Percentiles rank a stretch among this genome's conserved stretches.
Evolutionary conservation across 371 early-diverging fungal species (phyloP).

Genomic region (Mortierella sp.): DNA sequence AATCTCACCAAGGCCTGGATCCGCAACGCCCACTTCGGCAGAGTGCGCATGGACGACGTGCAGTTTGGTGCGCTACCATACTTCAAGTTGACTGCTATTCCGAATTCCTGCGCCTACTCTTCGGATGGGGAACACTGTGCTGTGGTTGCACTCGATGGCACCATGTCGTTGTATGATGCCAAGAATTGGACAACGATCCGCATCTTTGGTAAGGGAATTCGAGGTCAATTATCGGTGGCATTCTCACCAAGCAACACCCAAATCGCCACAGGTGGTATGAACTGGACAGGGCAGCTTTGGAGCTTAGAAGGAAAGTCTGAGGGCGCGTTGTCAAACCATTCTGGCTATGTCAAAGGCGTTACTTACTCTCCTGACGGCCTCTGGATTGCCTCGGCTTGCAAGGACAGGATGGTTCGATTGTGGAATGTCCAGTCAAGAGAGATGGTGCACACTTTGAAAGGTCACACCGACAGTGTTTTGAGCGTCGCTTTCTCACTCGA

Average conservation of each 20-base stretch:
- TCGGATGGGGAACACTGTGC: too few relatives aligned
- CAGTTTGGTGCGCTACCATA: too few relatives aligned
- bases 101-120: too few relatives aligned
- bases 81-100: too few relatives aligned
- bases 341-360: not conserved
- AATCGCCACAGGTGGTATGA: slow-evolving; percentile 1
- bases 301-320: not conserved
- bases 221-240: not conserved
- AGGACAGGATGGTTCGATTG: not conserved
- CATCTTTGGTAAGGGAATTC: not conserved
- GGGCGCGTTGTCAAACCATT: not conserved
- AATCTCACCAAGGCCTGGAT: too few relatives aligned
- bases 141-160: too few relatives aligned
- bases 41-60: too few relatives aligned
- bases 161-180: too few relatives aligned
- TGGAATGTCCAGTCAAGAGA: slow-evolving; percentile 5
- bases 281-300: slow-evolving; percentile 14
- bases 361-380: slow-evolving; percentile 13
- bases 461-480: not conserved
- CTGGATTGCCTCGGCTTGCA: slow-evolving; percentile 5
- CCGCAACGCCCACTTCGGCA: too few relatives aligned
- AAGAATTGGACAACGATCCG: too few relatives aligned
- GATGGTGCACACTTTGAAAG: not conserved
- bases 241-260: slow-evolving; percentile 16
- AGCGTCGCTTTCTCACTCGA: slow-evolving; percentile 3